phyloP scores from a whole-genome alignment of 352 stramenopile species.

The Phytopythium aichiense region DNA sequence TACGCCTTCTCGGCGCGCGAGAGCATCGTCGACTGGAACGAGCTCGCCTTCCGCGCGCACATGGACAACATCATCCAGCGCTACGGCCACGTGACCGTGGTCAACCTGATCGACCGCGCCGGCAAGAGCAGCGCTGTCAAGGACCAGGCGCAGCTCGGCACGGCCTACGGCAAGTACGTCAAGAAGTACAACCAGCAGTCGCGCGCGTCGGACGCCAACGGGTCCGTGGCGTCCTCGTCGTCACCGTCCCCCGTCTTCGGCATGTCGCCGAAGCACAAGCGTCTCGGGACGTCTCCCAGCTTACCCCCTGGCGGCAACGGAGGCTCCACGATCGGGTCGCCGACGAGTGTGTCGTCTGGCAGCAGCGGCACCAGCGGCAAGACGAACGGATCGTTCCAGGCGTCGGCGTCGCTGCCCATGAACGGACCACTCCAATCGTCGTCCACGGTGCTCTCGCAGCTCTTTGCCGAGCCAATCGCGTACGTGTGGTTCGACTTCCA shows the following conservation, averaged over 20 bases:
- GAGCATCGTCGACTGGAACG: slow-evolving; percentile 71
- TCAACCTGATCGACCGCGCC: slow-evolving; percentile 94
- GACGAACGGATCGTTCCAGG: slow-evolving; percentile 13
- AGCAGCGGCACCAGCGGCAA: slow-evolving; percentile 20
- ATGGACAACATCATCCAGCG: slow-evolving; percentile 71
- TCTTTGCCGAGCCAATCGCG: slow-evolving; percentile 56
- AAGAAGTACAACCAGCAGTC: slow-evolving; percentile 84
- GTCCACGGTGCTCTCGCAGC: slow-evolving; percentile 24
- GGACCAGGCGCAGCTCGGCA: slow-evolving; percentile 90
- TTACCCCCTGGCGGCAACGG: slow-evolving; percentile 8
- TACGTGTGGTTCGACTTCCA: slow-evolving; percentile 98
- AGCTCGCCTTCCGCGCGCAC: slow-evolving; percentile 61
- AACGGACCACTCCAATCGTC: slow-evolving; percentile 8
- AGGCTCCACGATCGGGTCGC: slow-evolving; percentile 22
- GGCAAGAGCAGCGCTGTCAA: slow-evolving; percentile 61
- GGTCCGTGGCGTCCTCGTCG: slow-evolving; percentile 15
- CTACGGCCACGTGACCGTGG: slow-evolving; percentile 69
- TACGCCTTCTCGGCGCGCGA: slow-evolving; percentile 57
- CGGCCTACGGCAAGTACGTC: slow-evolving; percentile 80
- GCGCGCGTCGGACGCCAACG: slow-evolving; percentile 41
- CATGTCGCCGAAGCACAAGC: slow-evolving; percentile 46
- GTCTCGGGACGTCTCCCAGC: slow-evolving; percentile 14
- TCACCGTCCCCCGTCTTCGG: slow-evolving; percentile 8
- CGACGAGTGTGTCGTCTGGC: slow-evolving; percentile 24
- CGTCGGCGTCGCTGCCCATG: slow-evolving; percentile 18